Evolutionary conservation across 2,329 filamentous ascomycete species (phyloP).

Genomic region (Cercospora sesami): DNA sequence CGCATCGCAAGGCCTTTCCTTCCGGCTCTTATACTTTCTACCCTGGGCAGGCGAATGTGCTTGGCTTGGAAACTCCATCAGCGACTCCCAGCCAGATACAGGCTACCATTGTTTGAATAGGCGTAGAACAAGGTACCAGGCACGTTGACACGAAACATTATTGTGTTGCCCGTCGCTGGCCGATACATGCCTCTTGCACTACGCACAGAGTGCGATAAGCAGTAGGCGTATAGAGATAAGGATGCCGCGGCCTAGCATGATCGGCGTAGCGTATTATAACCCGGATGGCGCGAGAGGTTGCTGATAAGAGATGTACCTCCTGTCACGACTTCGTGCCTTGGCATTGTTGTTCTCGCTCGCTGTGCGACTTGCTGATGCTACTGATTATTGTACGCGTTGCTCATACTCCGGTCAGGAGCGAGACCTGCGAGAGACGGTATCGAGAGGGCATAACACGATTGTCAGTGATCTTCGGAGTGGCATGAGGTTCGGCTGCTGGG

Average conservation of each 20-base stretch:
- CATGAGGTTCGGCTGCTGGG: background rate
- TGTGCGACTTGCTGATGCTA: background rate
- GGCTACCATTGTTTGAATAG: background rate
- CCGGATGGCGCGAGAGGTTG: background rate
- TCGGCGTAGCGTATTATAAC: slow-evolving; percentile 3
- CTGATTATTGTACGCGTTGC: background rate
- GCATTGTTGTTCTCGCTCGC: background rate
- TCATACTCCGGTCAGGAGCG: background rate
- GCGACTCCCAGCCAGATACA: slow-evolving; percentile 4
- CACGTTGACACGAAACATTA: slow-evolving; percentile 5
- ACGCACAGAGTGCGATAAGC: slow-evolving; percentile 7
- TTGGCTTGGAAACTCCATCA: slow-evolving; percentile 9
- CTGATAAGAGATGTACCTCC: slow-evolving; percentile 5
- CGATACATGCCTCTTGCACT: background rate
- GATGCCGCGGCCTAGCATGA: slow-evolving; percentile 10
- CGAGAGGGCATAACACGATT: background rate
- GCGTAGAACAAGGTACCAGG: background rate
- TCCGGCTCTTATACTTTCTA: slow-evolving; percentile 30
- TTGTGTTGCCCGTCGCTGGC: slow-evolving; percentile 15
- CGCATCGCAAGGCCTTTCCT: slow-evolving; percentile 30
- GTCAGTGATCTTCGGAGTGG: background rate
- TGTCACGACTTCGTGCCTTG: background rate
- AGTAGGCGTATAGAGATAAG: slow-evolving; percentile 8
- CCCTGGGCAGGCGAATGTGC: slow-evolving; percentile 19
- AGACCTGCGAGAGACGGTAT: background rate